Conservation (phyloP, 106 monocot species). For the Platanthera guangdongensis region DNA sequence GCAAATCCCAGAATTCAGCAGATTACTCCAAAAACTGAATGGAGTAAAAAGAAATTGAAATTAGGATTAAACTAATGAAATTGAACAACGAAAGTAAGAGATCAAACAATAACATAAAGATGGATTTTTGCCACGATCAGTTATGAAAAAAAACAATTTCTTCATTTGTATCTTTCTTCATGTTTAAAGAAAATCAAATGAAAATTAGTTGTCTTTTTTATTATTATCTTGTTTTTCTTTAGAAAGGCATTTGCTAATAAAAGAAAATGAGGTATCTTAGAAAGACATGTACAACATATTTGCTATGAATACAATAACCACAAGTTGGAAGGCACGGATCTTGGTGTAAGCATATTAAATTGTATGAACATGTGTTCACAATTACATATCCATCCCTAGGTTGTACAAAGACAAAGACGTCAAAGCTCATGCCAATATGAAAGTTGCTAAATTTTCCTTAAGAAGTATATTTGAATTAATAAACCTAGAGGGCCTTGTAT, state of each 20-base stretch:
- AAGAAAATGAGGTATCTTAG: too few relatives aligned
- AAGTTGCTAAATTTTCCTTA: too few relatives aligned
- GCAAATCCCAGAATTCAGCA: slow-evolving; percentile 62
- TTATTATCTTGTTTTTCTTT: neutral
- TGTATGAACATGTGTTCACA: neutral
- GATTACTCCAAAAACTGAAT: slow-evolving; percentile 80
- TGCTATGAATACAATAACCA: neutral
- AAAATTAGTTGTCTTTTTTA: neutral
- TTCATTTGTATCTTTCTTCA: neutral
- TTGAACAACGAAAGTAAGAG: neutral
- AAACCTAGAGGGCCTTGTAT: neutral
- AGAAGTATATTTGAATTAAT: neutral
- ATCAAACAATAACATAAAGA: neutral
- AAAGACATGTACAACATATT: neutral
- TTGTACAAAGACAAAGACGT: neutral
- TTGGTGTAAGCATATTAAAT: neutral
- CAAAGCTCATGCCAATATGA: neutral
- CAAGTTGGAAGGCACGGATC: neutral
- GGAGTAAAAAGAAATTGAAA: neutral
- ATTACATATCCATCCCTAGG: neutral
- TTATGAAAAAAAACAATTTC: neutral
- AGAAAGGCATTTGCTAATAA: neutral
- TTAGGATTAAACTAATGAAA: neutral
- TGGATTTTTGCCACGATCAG: neutral
- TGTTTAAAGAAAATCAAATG: neutral